Percentiles rank a stretch among this genome's conserved stretches.
Conservation (phyloP, 129 eudicot species). For the Apium graveolens region DNA sequence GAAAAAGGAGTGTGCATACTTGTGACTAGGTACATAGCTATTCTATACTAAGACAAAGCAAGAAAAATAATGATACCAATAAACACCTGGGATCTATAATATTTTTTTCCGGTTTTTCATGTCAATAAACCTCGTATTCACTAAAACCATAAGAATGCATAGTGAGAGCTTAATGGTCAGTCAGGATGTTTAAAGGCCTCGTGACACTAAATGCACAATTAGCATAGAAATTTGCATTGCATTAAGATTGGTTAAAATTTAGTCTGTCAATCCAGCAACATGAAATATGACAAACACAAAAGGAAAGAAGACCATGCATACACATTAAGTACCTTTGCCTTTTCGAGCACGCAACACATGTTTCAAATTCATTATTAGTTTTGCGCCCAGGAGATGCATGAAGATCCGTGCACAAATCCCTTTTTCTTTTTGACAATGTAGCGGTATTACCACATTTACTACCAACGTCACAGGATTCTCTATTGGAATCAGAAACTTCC, state of each 20-base stretch:
- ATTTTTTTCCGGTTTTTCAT: background rate
- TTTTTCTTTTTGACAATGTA: conserved; percentile 11
- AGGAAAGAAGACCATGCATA: background rate
- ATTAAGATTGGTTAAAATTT: background rate
- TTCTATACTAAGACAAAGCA: background rate
- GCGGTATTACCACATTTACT: conserved; percentile 9
- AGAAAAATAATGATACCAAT: background rate
- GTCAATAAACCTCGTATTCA: background rate
- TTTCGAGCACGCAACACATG: conserved; percentile 27
- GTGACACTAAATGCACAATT: background rate
- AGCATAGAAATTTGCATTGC: background rate
- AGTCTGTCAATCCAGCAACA: background rate
- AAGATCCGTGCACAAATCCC: background rate
- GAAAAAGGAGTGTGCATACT: background rate
- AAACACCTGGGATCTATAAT: background rate
- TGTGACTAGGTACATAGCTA: background rate
- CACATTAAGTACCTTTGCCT: conserved; percentile 31
- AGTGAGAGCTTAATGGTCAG: background rate
- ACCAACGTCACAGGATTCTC: background rate
- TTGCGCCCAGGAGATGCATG: conserved; percentile 2
- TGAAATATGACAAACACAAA: background rate
- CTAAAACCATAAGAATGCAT: background rate
- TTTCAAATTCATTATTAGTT: conserved; percentile 14
- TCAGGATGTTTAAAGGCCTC: background rate
- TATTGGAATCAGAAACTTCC: background rate